Evolutionary conservation across 192 early-diverging fungal genomes (phyloP).

Genomic region (Jimgerdemannia flammicorona): DNA sequence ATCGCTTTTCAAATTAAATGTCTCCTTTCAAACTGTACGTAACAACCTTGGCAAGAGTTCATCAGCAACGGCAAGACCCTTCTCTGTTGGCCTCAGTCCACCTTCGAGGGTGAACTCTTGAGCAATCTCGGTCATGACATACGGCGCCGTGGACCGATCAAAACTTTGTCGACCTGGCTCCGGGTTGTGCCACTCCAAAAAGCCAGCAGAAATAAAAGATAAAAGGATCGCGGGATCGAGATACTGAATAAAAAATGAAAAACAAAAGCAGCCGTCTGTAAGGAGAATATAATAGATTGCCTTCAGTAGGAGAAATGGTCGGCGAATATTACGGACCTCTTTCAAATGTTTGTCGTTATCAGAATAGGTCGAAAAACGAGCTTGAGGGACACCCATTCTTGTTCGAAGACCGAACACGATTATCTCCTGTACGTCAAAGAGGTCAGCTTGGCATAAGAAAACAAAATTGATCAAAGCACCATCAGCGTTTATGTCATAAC

Average conservation of each 20-base stretch:
- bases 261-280: not conserved
- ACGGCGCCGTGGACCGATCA: not conserved
- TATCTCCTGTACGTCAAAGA: slow-evolving; percentile 29
- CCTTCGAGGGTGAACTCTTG: not conserved
- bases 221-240: not conserved
- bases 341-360: slow-evolving; percentile 23
- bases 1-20: no score
- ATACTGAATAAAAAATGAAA: not conserved
- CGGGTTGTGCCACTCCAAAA: not conserved
- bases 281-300: no score
- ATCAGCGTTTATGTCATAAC: not conserved
- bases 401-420: slow-evolving; percentile 49
- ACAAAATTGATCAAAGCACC: slow-evolving; percentile 1
- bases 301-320: no score
- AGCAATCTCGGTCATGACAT: not conserved
- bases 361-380: slow-evolving; percentile 24
- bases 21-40: not conserved
- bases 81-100: slow-evolving; percentile 45
- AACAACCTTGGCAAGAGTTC: slow-evolving; percentile 38
- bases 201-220: not conserved
- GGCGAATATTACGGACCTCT: slow-evolving; percentile 22
- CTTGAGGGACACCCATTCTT: slow-evolving; percentile 30
- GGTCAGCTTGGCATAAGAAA: not conserved
- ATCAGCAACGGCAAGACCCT: slow-evolving; percentile 47
- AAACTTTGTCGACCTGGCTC: not conserved